These are phyloP conservation scores for Conringia planisiliqua DNA, from an alignment of 345 rosid genomes.

Conservation along the genomic window DNA sequence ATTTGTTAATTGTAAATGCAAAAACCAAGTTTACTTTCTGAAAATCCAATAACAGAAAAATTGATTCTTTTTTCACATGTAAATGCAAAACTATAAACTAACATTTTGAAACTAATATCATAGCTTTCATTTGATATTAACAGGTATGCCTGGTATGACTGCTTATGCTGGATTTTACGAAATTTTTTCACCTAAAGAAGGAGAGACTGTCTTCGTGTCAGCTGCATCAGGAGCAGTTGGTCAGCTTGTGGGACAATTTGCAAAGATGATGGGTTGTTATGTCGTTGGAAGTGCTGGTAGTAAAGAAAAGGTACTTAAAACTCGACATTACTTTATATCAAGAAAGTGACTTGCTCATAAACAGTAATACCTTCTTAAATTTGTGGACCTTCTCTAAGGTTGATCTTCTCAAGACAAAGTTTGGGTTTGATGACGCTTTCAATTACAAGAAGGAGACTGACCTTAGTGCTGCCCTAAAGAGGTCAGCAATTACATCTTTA, in stretches of 20 bases:
- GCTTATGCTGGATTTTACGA: slow-evolving; percentile 58
- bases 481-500: slow-evolving; percentile 21
- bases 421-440: slow-evolving; percentile 61
- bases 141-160: slow-evolving; percentile 60
- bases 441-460: slow-evolving; percentile 53
- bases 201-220: slow-evolving; percentile 54
- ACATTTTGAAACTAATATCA: neutral
- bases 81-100: neutral
- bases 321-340: neutral
- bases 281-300: slow-evolving; percentile 62
- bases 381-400: slow-evolving; percentile 27
- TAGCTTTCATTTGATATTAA: neutral
- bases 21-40: neutral
- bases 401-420: slow-evolving; percentile 45
- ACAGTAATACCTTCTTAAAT: neutral
- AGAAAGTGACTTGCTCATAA: neutral
- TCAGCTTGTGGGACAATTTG: slow-evolving; percentile 64
- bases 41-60: neutral
- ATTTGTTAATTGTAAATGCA: neutral
- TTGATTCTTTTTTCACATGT: neutral
- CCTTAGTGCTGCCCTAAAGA: slow-evolving; percentile 40
- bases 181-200: slow-evolving; percentile 48
- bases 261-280: slow-evolving; percentile 51
- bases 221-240: slow-evolving; percentile 68
- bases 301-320: slow-evolving; percentile 38